phyloP scores from a whole-genome alignment of 768 basidiomycete genomes.

The Mycena vitilis region DNA sequence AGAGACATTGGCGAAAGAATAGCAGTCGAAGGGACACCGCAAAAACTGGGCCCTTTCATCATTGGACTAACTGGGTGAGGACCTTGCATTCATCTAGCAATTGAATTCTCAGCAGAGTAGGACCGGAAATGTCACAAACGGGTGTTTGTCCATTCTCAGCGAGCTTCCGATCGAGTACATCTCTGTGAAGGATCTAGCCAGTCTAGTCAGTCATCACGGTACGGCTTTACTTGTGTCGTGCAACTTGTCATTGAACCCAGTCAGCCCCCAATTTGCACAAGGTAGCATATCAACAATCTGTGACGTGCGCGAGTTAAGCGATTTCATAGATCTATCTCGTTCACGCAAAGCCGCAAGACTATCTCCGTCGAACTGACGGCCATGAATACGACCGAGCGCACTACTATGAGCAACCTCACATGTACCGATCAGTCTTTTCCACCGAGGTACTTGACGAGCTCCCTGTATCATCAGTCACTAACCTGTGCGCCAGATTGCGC shows the following conservation, averaged over 20 bases:
- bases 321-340: slow-evolving; percentile 77
- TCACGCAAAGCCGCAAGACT: slow-evolving; percentile 76
- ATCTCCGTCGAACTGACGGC: slow-evolving; percentile 72
- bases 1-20: slow-evolving; percentile 69
- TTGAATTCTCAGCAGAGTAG: slow-evolving; percentile 49
- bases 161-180: slow-evolving; percentile 78
- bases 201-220: slow-evolving; percentile 67
- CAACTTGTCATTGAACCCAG: slow-evolving; percentile 9
- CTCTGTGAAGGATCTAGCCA: slow-evolving; percentile 64
- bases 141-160: slow-evolving; percentile 75
- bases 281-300: slow-evolving; percentile 46
- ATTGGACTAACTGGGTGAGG: slow-evolving; percentile 86
- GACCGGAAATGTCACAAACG: slow-evolving; percentile 84
- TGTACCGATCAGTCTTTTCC: slow-evolving; percentile 76
- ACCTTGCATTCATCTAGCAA: slow-evolving; percentile 1
- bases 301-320: slow-evolving; percentile 5
- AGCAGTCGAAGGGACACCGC: slow-evolving; percentile 65
- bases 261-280: slow-evolving; percentile 69
- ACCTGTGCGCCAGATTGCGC: slow-evolving; percentile 72
- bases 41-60: slow-evolving; percentile 78
- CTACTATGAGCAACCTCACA: slow-evolving; percentile 80
- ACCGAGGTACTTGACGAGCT: slow-evolving; percentile 59
- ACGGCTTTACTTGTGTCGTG: slow-evolving; percentile 28
- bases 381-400: slow-evolving; percentile 67
- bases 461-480: not conserved